A percentile compares a stretch with the other conserved stretches of the same genome.
Conservation (phyloP, 352 stramenopile species). For the Phytopythium ostracodes region DNA sequence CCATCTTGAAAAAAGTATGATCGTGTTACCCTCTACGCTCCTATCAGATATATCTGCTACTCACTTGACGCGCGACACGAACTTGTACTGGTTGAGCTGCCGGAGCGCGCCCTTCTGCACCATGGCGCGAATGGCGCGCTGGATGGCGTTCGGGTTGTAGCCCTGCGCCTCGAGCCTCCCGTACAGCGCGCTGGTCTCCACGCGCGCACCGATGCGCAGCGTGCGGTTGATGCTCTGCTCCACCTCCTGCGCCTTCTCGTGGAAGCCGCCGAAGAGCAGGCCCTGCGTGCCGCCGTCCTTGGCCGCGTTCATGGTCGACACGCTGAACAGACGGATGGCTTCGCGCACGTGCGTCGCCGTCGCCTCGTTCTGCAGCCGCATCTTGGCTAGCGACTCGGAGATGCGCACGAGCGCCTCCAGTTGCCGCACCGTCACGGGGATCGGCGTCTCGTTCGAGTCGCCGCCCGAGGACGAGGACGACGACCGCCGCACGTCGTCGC, state of each 20-base stretch:
- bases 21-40: background rate
- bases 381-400: slow-evolving; percentile 97
- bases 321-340: slow-evolving; percentile 96
- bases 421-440: slow-evolving; percentile 99
- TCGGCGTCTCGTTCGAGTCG: slow-evolving; percentile 48
- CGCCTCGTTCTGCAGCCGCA: slow-evolving; percentile 91
- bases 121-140: slow-evolving; percentile 82
- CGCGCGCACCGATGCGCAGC: slow-evolving; percentile 72
- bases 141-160: slow-evolving; percentile 83
- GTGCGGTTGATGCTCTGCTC: slow-evolving; percentile 82
- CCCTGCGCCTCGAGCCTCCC: slow-evolving; percentile 76
- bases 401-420: slow-evolving; percentile 98
- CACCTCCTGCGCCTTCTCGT: slow-evolving; percentile 81
- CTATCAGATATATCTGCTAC: background rate
- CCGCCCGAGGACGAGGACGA: slow-evolving; percentile 37
- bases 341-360: slow-evolving; percentile 92
- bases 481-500: slow-evolving; percentile 92
- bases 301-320: slow-evolving; percentile 98
- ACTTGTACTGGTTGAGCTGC: slow-evolving; percentile 87
- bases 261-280: slow-evolving; percentile 66
- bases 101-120: slow-evolving; percentile 78
- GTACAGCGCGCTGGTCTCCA: slow-evolving; percentile 80
- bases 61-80: slow-evolving; percentile 76
- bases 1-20: background rate
- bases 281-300: slow-evolving; percentile 87